These are phyloP conservation scores for Phylloporus sp. DNA, from an alignment of 1,284 basidiomycete genomes.

Conservation along the genomic window DNA sequence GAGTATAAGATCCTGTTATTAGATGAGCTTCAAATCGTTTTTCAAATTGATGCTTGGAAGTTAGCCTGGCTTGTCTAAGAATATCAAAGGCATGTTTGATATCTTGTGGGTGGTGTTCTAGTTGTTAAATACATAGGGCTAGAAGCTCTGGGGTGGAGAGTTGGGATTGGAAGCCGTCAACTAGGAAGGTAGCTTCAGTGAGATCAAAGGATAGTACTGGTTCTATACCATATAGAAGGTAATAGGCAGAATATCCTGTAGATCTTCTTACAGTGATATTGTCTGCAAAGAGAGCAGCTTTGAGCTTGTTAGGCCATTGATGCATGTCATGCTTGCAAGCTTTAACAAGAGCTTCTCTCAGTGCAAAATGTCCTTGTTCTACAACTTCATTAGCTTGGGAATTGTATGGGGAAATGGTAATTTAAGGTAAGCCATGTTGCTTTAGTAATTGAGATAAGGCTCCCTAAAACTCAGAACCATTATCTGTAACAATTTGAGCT, in stretches of 20 bases:
- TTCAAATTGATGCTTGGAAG: neutral
- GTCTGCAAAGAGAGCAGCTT: neutral
- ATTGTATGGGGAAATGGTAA: neutral
- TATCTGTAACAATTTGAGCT: neutral
- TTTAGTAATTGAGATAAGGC: fast-evolving
- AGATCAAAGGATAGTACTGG: neutral
- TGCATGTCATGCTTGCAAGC: neutral
- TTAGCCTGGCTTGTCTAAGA: neutral
- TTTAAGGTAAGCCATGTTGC: neutral
- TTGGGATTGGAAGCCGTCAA: neutral
- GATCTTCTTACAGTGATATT: neutral
- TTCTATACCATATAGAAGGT: neutral
- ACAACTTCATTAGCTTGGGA: neutral
- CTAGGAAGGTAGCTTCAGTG: neutral
- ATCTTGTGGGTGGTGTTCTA: neutral
- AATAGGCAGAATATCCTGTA: neutral
- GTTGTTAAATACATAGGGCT: neutral
- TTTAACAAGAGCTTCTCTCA: neutral
- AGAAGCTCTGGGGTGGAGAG: neutral
- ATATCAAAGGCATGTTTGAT: neutral
- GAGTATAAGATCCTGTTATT: neutral
- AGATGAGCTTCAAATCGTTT: neutral
- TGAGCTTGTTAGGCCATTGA: neutral
- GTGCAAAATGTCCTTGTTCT: neutral
- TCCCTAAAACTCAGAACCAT: neutral